Conservation (phyloP, 2,329 filamentous ascomycete genomes). For the Aspergillus calidoustus region DNA sequence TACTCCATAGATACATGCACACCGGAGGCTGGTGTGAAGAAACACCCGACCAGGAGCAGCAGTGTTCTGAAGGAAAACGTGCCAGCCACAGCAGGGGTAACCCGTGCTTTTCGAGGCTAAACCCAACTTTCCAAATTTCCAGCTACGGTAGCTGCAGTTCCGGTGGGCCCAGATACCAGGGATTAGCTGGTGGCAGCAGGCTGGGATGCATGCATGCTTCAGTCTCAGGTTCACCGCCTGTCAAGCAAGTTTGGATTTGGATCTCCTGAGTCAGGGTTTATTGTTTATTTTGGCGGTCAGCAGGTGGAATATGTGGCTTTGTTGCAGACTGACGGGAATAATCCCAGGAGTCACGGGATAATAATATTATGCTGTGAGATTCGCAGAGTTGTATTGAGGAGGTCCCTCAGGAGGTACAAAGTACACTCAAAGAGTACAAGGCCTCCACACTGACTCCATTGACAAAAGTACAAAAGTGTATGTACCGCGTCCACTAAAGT, state of each 20-base stretch:
- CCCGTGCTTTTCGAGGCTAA: not conserved
- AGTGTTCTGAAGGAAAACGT: not conserved
- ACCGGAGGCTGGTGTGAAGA: not conserved
- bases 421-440: not conserved
- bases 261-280: not conserved
- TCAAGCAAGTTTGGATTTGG: not conserved
- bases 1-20: not conserved
- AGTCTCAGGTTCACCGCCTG: constrained; percentile 7
- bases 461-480: not conserved
- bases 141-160: not conserved
- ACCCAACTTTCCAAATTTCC: not conserved
- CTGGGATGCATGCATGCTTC: not conserved
- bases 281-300: not conserved
- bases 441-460: not conserved
- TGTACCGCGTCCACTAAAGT: not conserved
- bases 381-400: not conserved
- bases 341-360: not conserved
- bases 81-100: constrained; percentile 1
- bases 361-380: not conserved
- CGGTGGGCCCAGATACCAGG: not conserved
- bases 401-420: not conserved
- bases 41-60: not conserved
- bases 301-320: not conserved
- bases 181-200: not conserved
- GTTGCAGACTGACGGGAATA: not conserved